A percentile compares a stretch with the other conserved stretches of the same genome.
These are phyloP conservation scores for Fulvia fulva DNA, from an alignment of 2,329 filamentous ascomycete species.

Conservation along the genomic window DNA sequence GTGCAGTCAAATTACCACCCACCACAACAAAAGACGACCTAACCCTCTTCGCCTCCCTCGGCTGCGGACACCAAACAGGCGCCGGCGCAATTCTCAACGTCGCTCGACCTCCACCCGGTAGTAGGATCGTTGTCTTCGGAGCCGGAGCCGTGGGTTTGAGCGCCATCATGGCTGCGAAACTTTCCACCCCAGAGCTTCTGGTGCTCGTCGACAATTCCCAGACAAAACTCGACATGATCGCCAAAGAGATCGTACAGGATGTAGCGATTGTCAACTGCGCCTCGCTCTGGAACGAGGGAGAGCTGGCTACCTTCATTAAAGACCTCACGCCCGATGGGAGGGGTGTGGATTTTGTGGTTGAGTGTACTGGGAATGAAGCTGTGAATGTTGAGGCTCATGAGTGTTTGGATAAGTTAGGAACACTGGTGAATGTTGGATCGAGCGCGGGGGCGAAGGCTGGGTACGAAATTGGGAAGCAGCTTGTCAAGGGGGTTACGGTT, in stretches of 20 bases:
- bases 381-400: constrained; percentile 15
- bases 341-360: constrained; percentile 20
- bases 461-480: constrained; percentile 12
- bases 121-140: constrained; percentile 21
- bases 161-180: constrained; percentile 19
- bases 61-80: constrained; percentile 26
- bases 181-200: constrained; percentile 4
- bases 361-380: constrained; percentile 21
- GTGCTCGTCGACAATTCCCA: constrained; percentile 22
- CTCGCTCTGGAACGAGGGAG: too few species aligned
- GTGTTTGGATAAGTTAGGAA: constrained; percentile 18
- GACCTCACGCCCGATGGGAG: constrained; percentile 9
- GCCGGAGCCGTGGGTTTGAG: constrained; percentile 23
- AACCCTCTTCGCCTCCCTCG: constrained; percentile 18
- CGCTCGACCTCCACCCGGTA: constrained; percentile 14
- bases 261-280: constrained; percentile 13
- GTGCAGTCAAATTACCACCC: constrained; percentile 12
- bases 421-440: constrained; percentile 21
- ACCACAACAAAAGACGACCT: constrained; percentile 17
- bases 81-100: constrained; percentile 22
- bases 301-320: too few species aligned
- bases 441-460: constrained; percentile 14
- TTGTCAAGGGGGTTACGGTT: constrained; percentile 18
- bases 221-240: constrained; percentile 20
- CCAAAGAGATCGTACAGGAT: constrained; percentile 10